Conservation (phyloP, 495 filamentous ascomycete species). For the Neurospora sp. region DNA sequence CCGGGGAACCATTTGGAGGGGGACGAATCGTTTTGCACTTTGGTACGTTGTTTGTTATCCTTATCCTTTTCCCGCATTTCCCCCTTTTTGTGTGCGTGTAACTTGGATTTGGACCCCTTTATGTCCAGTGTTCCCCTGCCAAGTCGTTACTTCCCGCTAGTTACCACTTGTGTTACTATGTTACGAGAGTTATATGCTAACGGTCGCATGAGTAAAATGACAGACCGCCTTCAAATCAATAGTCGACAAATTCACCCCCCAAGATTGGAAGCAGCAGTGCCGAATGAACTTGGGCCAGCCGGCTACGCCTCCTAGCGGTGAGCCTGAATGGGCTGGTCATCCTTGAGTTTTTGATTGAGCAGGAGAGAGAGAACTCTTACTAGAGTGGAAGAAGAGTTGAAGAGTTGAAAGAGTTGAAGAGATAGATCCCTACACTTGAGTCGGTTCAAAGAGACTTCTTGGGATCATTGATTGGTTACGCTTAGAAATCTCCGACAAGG, state of each 20-base stretch:
- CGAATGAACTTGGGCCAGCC: slow-evolving; percentile 49
- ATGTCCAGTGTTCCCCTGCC: neutral
- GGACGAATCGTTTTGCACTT: slow-evolving; percentile 84
- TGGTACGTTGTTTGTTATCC: slow-evolving; percentile 39
- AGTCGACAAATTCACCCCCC: slow-evolving; percentile 80
- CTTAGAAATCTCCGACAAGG: neutral
- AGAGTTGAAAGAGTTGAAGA: neutral
- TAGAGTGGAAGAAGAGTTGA: too few relatives aligned
- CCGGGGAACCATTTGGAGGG: slow-evolving; percentile 78
- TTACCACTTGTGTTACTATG: too few relatives aligned
- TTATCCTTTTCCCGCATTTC: neutral
- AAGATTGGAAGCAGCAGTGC: slow-evolving; percentile 70
- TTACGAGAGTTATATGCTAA: neutral
- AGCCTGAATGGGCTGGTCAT: slow-evolving; percentile 43
- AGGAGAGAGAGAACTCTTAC: too few relatives aligned
- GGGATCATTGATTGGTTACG: neutral
- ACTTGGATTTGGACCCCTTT: neutral
- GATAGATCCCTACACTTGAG: too few relatives aligned
- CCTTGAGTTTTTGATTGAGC: neutral
- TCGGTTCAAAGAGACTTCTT: neutral
- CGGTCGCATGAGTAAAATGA: neutral
- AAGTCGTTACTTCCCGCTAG: neutral
- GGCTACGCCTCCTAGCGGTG: slow-evolving; percentile 34
- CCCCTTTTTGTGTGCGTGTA: neutral
- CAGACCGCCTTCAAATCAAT: slow-evolving; percentile 84